Conservation (phyloP, 1,139 yeast genomes). For the Yamadazyma sp. region DNA sequence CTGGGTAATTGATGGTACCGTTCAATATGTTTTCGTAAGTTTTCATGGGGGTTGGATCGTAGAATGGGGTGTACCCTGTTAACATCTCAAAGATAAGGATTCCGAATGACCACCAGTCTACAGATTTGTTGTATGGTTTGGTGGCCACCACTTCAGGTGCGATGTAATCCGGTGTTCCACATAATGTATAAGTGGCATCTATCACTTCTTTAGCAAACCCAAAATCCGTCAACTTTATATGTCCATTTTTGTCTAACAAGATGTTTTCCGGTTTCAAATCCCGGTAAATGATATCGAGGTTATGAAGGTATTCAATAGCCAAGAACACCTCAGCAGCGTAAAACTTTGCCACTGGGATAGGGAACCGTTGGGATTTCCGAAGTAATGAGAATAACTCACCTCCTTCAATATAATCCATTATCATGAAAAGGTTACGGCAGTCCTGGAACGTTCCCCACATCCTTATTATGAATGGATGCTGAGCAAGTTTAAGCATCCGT, state of each 20-base stretch:
- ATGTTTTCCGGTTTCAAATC: conserved; percentile 65
- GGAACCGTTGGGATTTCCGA: conserved; percentile 59
- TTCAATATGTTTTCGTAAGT: conserved; percentile 59
- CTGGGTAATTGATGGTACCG: conserved; percentile 53
- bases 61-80: conserved; percentile 63
- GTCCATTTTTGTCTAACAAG: conserved; percentile 57
- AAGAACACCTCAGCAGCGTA: conserved; percentile 62
- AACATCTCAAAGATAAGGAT: conserved; percentile 61
- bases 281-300: conserved; percentile 57
- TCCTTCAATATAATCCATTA: conserved; percentile 66
- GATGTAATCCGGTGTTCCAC: conserved; percentile 66
- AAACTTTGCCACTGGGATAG: conserved; percentile 63
- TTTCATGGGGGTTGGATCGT: conserved; percentile 62
- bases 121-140: conserved; percentile 61
- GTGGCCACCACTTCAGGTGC: conserved; percentile 66
- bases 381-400: conserved; percentile 59
- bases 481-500: conserved; percentile 54
- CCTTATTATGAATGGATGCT: conserved; percentile 59
- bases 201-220: conserved; percentile 64
- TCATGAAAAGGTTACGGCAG: conserved; percentile 54
- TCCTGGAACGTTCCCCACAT: conserved; percentile 71
- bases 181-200: conserved; percentile 59
- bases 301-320: conserved; percentile 59
- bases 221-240: conserved; percentile 59
- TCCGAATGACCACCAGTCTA: conserved; percentile 68